Evolutionary conservation across 805 yeast species (phyloP), one percentile per base, ranked within the genome.

Genomic region (Candida bentonensis): DNA sequence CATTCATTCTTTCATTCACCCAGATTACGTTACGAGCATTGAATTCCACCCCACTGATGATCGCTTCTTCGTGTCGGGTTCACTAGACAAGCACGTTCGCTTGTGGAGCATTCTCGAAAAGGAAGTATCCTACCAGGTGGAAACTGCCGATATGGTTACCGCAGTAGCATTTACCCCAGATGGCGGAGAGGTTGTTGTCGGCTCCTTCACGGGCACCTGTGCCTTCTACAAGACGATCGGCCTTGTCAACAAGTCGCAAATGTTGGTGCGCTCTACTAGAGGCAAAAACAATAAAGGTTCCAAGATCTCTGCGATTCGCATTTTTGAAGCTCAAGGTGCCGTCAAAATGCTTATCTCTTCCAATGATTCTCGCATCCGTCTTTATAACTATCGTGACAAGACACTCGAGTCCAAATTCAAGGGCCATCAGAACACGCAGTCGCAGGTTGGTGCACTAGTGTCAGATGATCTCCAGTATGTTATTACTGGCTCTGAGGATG

Each of bases 91-190:
- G 47, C 67, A 73, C 21, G 69, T 84, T 15, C 64, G 94, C 45
- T 59, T 88, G n/a, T 85, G 95, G 94, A 81, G 89, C 1, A 79
- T 88, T 22, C 66, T 87, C 41, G 96, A 88, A 46, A 68, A 70
- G 28, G 72, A 72, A 40, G 78, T 82, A 3, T 69, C 79, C 5
- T 82, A 64, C 56, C 69, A 75, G 50, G 68, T 72, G 42, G 79
- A 79, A 41, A 72, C 82, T 17, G 72, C 77, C 3, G 79, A 76
- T 47, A 61, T 82, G 44, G 76, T 87, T 13, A 86, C 96, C 0
- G 82, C 95, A 0, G 67, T 83, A 36, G 74, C 75, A 1, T 74
- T 86, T 48, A 72, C 88, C 0, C 86, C 89, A 1, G 72, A 70
- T 15, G 78, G 79, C 3, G 65, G 69, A 41, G 61, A 77, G 45